Evolutionary conservation across 768 basidiomycete species (phyloP), one percentile per base, ranked within the genome.

Genomic region (Auriscalpium microsporum): DNA sequence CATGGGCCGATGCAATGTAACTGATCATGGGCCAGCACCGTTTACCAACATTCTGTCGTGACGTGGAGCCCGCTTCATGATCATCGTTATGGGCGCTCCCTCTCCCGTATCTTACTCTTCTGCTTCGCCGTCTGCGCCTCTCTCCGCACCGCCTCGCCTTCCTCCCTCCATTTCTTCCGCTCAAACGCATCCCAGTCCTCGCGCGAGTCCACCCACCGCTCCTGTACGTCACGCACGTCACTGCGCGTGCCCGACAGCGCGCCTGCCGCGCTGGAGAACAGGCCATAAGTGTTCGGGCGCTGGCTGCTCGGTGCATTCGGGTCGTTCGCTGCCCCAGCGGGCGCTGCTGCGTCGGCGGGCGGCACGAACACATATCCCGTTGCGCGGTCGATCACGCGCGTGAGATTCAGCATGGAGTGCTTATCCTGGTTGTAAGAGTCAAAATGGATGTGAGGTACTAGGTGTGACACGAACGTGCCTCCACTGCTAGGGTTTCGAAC

Each of bases 401-500:
- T 84, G 1, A 99, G 79, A 57, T 92, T 82, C 4, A 97, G 72
- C 95, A 99, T 99, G 5, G 93, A 96, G 52, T 82, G 73, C 69
- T 96, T 97, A 70, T 99, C 95, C 89, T 94, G 64, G 13, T 11
- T n/a, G 8, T 14, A 36, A 17, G 48, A 55, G 34, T 60, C 42
- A 52, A 37, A 46, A 44, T 52, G 35, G 4, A 42, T 33, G 45
- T 35, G 47, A 33, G 52, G 40, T 34, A 23, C 35, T 35, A 42
- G n/a, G 36, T 33, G 36, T 36, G n/a, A 45, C n/a, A 3, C 40
- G 46, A 8, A 63, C 79, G 53, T 59, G 89, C 91, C 77, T 99
- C 96, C 11, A 99, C 94, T 0, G 94, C 94, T 1, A 99, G 78
- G 0, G 96, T 98, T 71, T 98, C 94, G 62, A 99, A 99, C 1